These are phyloP conservation scores for Dictyostelium brefeldianum DNA, from an alignment of 78 protist genomes.

Conservation along the genomic window DNA sequence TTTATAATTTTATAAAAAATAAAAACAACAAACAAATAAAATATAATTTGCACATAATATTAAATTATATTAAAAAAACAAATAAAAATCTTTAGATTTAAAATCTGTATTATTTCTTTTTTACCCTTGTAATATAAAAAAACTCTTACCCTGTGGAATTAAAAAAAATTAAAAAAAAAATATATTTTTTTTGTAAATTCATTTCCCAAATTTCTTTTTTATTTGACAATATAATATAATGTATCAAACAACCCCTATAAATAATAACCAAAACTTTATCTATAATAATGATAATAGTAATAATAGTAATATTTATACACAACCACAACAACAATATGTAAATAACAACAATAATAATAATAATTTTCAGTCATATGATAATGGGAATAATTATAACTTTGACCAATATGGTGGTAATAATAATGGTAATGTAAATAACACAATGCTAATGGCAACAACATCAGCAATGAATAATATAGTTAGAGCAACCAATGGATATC, in stretches of 20 bases:
- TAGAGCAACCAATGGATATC: neutral
- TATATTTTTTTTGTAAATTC: no score
- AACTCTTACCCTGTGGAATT: no score
- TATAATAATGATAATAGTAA: no score
- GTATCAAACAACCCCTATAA: neutral
- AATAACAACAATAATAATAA: neutral
- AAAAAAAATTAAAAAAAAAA: no score
- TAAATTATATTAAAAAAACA: no score
- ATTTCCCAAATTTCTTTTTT: no score
- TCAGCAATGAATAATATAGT: neutral
- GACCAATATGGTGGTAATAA: neutral
- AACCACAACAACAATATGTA: neutral
- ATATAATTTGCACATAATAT: no score
- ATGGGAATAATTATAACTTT: neutral
- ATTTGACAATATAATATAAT: neutral
- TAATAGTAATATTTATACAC: neutral
- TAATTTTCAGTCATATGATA: neutral
- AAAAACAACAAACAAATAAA: no score
- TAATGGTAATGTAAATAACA: neutral
- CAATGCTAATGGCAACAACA: neutral
- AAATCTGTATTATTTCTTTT: no score
- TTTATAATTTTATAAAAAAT: no score
- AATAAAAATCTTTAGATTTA: no score
- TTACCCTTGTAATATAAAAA: no score
- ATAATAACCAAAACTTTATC: neutral